These are phyloP conservation scores for Lagenidium giganteum DNA, from an alignment of 352 stramenopile genomes.

Conservation along the genomic window DNA sequence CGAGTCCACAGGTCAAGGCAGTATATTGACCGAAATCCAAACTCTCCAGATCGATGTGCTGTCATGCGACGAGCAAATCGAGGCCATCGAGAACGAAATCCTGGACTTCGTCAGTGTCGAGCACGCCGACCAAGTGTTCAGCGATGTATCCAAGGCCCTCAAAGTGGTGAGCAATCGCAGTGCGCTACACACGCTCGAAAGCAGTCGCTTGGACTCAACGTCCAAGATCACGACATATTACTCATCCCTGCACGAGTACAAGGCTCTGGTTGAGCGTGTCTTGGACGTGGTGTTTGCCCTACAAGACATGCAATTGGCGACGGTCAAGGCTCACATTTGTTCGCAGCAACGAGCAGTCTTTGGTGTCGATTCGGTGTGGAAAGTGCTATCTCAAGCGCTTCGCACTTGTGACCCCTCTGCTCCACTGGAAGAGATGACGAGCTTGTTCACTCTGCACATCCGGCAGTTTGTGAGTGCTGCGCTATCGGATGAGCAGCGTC, in stretches of 20 bases:
- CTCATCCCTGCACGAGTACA: slow-evolving; percentile 16
- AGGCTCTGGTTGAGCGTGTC: slow-evolving; percentile 20
- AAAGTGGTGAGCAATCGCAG: slow-evolving; percentile 60
- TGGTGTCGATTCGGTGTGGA: slow-evolving; percentile 32
- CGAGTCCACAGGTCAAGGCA: slow-evolving; percentile 21
- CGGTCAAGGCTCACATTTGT: no score
- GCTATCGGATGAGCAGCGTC: not conserved
- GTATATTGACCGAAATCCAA: slow-evolving; percentile 44
- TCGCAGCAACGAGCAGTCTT: no score
- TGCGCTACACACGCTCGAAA: slow-evolving; percentile 35
- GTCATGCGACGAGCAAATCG: slow-evolving; percentile 46
- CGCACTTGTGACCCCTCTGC: not conserved
- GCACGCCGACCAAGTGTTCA: slow-evolving; percentile 28
- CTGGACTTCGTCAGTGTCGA: slow-evolving; percentile 53
- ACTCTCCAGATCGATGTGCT: slow-evolving; percentile 39
- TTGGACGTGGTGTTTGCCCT: slow-evolving; percentile 30
- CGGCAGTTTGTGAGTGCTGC: not conserved
- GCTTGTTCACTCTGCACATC: not conserved
- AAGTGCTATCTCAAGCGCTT: slow-evolving; percentile 17
- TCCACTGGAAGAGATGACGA: not conserved
- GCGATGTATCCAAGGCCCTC: slow-evolving; percentile 40
- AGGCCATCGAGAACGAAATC: slow-evolving; percentile 51
- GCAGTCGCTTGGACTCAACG: slow-evolving; percentile 27
- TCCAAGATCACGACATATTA: slow-evolving; percentile 30
- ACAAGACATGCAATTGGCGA: slow-evolving; percentile 18